Evolutionary conservation across 306 rosid genomes (phyloP).

Genomic region (Glycyrrhiza uralensis): DNA sequence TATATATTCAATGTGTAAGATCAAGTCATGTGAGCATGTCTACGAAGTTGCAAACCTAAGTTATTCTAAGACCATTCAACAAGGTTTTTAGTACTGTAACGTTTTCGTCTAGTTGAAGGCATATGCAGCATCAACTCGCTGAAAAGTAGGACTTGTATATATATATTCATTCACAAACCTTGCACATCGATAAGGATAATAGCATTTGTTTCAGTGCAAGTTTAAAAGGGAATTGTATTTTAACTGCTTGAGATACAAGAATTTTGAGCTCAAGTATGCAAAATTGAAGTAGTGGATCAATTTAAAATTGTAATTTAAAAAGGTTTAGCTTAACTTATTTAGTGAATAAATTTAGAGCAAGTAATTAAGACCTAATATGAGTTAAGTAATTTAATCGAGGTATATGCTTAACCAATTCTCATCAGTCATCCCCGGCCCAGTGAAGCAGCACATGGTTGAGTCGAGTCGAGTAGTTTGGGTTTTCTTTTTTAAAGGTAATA

Average conservation of each 20-base stretch:
- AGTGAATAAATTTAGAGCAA: too few relatives aligned
- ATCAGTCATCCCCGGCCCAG: too few relatives aligned
- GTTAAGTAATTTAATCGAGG: too few relatives aligned
- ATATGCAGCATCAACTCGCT: not conserved
- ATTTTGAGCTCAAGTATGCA: not conserved
- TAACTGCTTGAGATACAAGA: not conserved
- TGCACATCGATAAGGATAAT: not conserved
- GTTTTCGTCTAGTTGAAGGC: not conserved
- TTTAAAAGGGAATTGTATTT: not conserved
- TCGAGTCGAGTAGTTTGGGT: too few relatives aligned
- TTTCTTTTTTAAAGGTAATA: too few relatives aligned
- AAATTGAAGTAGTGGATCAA: not conserved
- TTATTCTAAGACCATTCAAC: conserved; percentile 9
- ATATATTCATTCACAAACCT: conserved; percentile 1
- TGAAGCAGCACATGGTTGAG: too few relatives aligned
- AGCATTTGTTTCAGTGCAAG: conserved; percentile 19
- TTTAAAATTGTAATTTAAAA: too few relatives aligned
- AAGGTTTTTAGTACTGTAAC: not conserved
- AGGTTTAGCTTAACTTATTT: too few relatives aligned
- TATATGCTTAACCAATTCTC: too few relatives aligned
- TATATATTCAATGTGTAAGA: not conserved
- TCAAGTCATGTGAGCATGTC: conserved; percentile 25
- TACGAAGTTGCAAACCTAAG: conserved; percentile 17
- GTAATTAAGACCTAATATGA: too few relatives aligned
- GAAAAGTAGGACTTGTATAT: not conserved